A percentile compares a stretch with the other conserved stretches of the same genome.
These are phyloP conservation scores for Pulveroboletus frians DNA, from an alignment of 768 basidiomycete genomes.

Conservation along the genomic window DNA sequence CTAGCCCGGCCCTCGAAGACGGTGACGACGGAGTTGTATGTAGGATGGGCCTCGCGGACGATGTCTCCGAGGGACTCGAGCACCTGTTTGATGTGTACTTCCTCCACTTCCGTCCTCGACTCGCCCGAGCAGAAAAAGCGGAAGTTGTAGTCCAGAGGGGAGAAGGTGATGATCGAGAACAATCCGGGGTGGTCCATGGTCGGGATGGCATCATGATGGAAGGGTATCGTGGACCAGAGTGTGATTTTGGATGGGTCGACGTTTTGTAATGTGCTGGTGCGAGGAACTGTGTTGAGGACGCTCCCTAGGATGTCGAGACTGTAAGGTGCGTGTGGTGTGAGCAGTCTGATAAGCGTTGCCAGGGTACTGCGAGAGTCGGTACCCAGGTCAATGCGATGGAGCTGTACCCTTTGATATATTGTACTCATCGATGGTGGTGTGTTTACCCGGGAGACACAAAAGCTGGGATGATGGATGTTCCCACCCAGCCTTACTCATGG, in stretches of 20 bases:
- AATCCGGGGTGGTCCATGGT: not conserved
- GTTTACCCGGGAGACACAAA: too few relatives aligned
- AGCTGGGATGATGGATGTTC: too few relatives aligned
- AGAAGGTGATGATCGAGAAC: constrained; percentile 20
- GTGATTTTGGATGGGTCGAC: constrained; percentile 13
- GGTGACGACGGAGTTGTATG: constrained; percentile 5
- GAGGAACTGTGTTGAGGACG: constrained; percentile 16
- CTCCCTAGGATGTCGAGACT: constrained; percentile 14
- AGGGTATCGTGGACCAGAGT: constrained; percentile 19
- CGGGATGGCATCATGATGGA: not conserved
- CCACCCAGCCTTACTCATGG: too few relatives aligned
- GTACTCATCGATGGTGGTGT: not conserved
- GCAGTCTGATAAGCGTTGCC: constrained; percentile 9
- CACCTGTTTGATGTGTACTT: constrained; percentile 14
- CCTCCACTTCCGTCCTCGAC: not conserved
- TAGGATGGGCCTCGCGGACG: not conserved
- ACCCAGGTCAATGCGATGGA: constrained; percentile 11
- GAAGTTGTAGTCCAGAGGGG: constrained; percentile 9
- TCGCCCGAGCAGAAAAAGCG: constrained; percentile 17
- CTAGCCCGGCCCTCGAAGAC: not conserved
- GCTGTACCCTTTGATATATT: not conserved
- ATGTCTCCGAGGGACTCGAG: constrained; percentile 7
- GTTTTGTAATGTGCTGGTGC: constrained; percentile 7
- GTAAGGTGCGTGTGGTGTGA: constrained; percentile 11
- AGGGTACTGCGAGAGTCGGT: not conserved